Percentiles rank a stretch among this genome's conserved stretches.
Evolutionary conservation across 2,329 filamentous ascomycete genomes (phyloP).

Genomic region (Fusarium torreyae): DNA sequence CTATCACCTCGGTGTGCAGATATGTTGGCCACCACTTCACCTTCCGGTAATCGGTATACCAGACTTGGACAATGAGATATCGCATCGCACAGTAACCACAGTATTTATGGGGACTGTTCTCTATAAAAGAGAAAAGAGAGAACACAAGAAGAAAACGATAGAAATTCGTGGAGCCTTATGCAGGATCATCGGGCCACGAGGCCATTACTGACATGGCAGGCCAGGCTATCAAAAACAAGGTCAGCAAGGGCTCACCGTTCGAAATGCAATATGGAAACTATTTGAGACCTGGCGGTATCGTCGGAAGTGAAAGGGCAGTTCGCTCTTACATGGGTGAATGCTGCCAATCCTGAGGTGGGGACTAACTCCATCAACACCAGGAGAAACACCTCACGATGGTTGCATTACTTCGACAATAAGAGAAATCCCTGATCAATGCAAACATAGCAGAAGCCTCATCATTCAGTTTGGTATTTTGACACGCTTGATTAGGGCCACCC

Average conservation of each 20-base stretch:
- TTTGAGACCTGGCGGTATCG: background rate
- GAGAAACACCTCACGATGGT: constrained; percentile 19
- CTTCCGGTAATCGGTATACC: constrained; percentile 5
- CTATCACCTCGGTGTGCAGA: constrained; percentile 28
- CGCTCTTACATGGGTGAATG: constrained; percentile 1
- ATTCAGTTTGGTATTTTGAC: no score
- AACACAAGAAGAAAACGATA: constrained; percentile 1
- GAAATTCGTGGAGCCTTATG: constrained; percentile 15
- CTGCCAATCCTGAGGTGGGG: background rate
- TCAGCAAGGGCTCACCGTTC: constrained; percentile 3
- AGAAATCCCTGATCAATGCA: background rate
- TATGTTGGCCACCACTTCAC: constrained; percentile 23
- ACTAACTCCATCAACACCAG: constrained; percentile 16
- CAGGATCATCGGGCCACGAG: constrained; percentile 30
- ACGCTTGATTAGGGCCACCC: background rate
- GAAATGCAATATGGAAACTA: background rate
- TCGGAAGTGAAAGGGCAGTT: constrained; percentile 11
- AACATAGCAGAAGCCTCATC: no score
- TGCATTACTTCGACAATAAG: background rate
- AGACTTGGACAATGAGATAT: constrained; percentile 5
- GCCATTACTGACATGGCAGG: constrained; percentile 4
- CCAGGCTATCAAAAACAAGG: constrained; percentile 21
- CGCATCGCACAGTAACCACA: constrained; percentile 6
- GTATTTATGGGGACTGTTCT: constrained; percentile 1
- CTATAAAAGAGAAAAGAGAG: constrained; percentile 24